Evolutionary conservation across 805 yeast genomes (phyloP), one percentile per base, ranked within the genome.

Genomic region (Soucietia sequanensis): DNA sequence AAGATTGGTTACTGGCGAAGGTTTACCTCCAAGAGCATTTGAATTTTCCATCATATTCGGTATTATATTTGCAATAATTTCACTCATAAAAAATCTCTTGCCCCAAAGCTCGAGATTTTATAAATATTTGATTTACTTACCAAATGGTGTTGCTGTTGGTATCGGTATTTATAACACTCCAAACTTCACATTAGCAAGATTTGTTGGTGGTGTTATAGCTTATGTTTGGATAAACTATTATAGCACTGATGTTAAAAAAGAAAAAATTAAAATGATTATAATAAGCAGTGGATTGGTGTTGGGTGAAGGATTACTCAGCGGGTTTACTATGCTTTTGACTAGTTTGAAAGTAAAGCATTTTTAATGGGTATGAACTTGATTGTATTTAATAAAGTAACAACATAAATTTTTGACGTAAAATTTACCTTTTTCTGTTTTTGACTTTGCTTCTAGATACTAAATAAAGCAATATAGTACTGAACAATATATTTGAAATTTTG

Each of bases 71-170:
- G 95, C 82, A 1, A 24, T 75, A 2, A 76, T 89, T 6, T 75
- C 95, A 0, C 60, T 89, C 23, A 46, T 80, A 12, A 80, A 80
- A 42, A 77, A 87, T 43, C 57, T 75, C 2, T 44, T 81, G 4
- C 69, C 80, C 11, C 69, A 72, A 32, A 46, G 60, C 7, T 58
- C 63, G 28, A 56, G 50, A 28, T 58, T 54, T 36, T 64, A 69
- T 33, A 61, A 59, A 31, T 68, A 68, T 37, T 48, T 78, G 38
- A 62, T 70, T 2, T 86, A 74, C 62, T 62, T 91, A 18, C 99
- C 99, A 1, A 81, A 88, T 15, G 99, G 99, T 9, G 95, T 93
- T 18, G 97, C 99, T 2, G 96, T 90, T 12, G 99, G 99, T 1
- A 84, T 91, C 33, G 98, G 99, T 12, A 88, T 91, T 42, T 93